Percentiles rank a stretch among this genome's conserved stretches.
Conservation (phyloP, 805 yeast genomes). For the Wickerhamiella sergipiensis region DNA sequence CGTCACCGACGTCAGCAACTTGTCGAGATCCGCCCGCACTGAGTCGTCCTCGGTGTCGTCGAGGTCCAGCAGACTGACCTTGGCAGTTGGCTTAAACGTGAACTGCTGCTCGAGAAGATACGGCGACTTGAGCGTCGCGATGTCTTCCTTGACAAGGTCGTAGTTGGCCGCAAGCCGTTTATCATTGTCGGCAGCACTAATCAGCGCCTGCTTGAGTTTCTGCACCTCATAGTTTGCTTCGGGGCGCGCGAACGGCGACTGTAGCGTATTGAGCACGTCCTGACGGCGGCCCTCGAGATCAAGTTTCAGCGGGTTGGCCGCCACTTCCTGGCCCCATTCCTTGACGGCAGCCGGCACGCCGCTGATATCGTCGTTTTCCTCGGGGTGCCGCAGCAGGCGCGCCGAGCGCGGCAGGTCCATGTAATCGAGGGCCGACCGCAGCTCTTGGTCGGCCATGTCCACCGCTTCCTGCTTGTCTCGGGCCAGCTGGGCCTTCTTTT, state of each 20-base stretch:
- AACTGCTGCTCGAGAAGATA: neutral
- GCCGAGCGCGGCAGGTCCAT: constrained; percentile 59
- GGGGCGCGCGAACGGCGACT: constrained; percentile 7
- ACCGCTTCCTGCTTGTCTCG: constrained; percentile 61
- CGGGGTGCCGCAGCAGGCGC: constrained; percentile 23
- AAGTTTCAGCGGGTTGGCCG: constrained; percentile 6
- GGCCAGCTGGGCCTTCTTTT: constrained; percentile 66
- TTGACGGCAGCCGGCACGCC: constrained; percentile 30
- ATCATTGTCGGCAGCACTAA: constrained; percentile 31
- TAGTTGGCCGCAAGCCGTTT: constrained; percentile 44
- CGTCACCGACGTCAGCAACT: constrained; percentile 43
- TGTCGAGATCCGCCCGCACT: constrained; percentile 29
- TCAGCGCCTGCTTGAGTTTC: constrained; percentile 24
- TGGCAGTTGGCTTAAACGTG: neutral
- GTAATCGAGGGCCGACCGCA: constrained; percentile 65
- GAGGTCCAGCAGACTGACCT: constrained; percentile 41
- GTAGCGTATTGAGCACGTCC: constrained; percentile 19
- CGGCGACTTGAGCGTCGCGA: constrained; percentile 26
- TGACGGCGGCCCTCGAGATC: constrained; percentile 19
- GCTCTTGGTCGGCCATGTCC: constrained; percentile 68
- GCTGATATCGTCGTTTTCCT: constrained; percentile 17
- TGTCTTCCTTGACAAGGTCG: constrained; percentile 29
- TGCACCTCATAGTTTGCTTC: constrained; percentile 7
- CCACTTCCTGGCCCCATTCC: constrained; percentile 28
- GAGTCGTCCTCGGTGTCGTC: constrained; percentile 35